These are phyloP conservation scores for Barnettozyma pratensis DNA, from an alignment of 805 yeast species.

Conservation along the genomic window DNA sequence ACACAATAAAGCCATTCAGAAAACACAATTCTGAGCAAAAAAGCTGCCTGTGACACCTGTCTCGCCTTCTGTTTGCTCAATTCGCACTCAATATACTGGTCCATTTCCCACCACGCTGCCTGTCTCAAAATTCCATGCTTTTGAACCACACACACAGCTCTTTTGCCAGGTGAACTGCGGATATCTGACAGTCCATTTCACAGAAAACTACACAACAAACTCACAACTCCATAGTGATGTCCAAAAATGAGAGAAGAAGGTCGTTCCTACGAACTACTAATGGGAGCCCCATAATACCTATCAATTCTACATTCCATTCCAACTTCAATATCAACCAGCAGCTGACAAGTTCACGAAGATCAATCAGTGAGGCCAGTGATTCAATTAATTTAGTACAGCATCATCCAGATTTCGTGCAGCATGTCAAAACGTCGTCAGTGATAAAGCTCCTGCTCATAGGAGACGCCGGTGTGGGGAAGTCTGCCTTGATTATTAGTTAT, in stretches of 20 bases:
- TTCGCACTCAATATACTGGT: no score
- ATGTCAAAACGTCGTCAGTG: slow-evolving; percentile 18
- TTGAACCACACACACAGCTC: background rate
- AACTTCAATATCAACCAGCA: slow-evolving; percentile 21
- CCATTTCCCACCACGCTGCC: background rate
- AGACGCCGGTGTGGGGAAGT: slow-evolving; percentile 44
- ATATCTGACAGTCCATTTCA: background rate
- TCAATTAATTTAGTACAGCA: slow-evolving; percentile 12
- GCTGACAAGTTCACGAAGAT: slow-evolving; percentile 8
- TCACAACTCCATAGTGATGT: background rate
- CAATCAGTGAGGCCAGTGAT: slow-evolving; percentile 10
- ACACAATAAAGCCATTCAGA: background rate
- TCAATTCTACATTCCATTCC: slow-evolving; percentile 20
- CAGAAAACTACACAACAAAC: background rate
- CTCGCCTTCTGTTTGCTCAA: no score
- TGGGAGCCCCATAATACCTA: slow-evolving; percentile 26
- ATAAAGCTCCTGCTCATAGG: slow-evolving; percentile 38
- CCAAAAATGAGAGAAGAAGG: slow-evolving; percentile 19
- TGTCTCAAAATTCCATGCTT: background rate
- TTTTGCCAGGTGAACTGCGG: background rate
- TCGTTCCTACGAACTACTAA: slow-evolving; percentile 18
- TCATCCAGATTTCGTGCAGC: slow-evolving; percentile 12
- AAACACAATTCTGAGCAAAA: background rate
- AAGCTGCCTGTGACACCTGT: background rate
- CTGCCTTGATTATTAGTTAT: slow-evolving; percentile 39